Base-by-base conservation (phyloP, 331 rosid species). In the Erythrophleum ivorense region DNA sequence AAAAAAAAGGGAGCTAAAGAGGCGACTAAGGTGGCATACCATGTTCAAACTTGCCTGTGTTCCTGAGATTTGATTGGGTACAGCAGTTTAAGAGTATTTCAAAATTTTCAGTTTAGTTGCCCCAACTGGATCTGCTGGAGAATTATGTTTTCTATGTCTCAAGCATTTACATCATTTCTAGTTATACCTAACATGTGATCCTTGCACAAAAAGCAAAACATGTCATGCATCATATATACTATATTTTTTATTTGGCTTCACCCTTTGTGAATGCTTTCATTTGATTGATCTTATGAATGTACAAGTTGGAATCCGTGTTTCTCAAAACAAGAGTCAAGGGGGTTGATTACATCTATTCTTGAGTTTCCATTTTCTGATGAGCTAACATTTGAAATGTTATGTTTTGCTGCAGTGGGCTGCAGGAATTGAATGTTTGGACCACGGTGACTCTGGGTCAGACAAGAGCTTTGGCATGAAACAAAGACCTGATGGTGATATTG, bases 401-500 rank as follows among this genome's bases (percentile, higher is more conserved):
- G 65, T 81, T 77, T 57, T 75, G 75, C 83, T 85, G 73, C 86
- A 94, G 98, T 95, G 98, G 98, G 97, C 97, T 68, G 94, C 86
- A 9, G 98, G 97, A 36, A 95, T 95, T 54, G 97, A 91, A 65
- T 85, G 86, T 69, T 89, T 95, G 90, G 97, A 89, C 76, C 84
- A 38, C 79, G 91, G 93, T 19, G 84, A 76, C 71, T 86, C 97
- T 72, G 97, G 97, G 67, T 95, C 97, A 65, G 94, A 90, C 45
- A 90, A 89, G 84, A 95, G 94, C 84, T 90, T 92, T 88, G 98
- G 98, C 85, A 92, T 95, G 98, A 92, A 89, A 88, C 97, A 91
- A 87, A 92, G 98, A 81, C 98, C 98, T 45, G 98, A 95, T 82
- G 97, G 98, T 80, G 98, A 92, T 85, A 90, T 95, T 54, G 98